Base-by-base conservation (phyloP, 2,329 filamentous ascomycete genomes). In the Eurotiales sp. region DNA sequence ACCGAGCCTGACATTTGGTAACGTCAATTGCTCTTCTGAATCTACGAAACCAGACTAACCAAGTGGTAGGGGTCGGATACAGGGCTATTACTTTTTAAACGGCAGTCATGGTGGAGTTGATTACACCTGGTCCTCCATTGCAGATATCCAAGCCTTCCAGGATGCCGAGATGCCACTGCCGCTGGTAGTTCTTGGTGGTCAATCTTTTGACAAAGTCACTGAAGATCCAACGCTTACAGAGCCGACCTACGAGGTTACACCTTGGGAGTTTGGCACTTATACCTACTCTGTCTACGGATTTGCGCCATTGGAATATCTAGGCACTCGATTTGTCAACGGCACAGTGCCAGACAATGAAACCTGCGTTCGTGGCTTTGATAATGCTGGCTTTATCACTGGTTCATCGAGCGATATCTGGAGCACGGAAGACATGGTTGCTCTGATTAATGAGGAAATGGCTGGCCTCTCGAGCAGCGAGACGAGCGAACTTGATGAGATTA, bases 1-100 rank as follows among this genome's bases (percentile, higher is more conserved):
- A 87, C 88, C 8, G 77, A 96, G 52, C 95, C 90, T 0, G 90
- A 96, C 71, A 90, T 90, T 68, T 95, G 90, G 86, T 73, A 65
- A 40, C 14, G 5, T 14, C 17, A 21, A 10, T 45, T 45, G 10
- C 25, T 8, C 6, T 45, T 7, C 15, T 14, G 15, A 10, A 32
- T 12, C 10, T 30, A 8, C 12, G 27, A 79, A 55, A 37, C 54
- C 12, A 19, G 21, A 44, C 25, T 46, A 25, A 41, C 34, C n/a
- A 15, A 27, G 25, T 55, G 4, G 19, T 46, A 64, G 62, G 75
- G 88, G 88, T 27, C 85, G 90, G 68, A 60, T 3, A 67, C 71
- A 45, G 34, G 42, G 42, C 27, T 45, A 45, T 8, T 21, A 34
- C 17, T 45, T 34, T 34, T 45, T 95, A 64, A 87, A 92, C 64